Evolutionary conservation across 2,329 filamentous ascomycete genomes (phyloP), one percentile per base, ranked within the genome.

Genomic region (Colletotrichum caudatum): DNA sequence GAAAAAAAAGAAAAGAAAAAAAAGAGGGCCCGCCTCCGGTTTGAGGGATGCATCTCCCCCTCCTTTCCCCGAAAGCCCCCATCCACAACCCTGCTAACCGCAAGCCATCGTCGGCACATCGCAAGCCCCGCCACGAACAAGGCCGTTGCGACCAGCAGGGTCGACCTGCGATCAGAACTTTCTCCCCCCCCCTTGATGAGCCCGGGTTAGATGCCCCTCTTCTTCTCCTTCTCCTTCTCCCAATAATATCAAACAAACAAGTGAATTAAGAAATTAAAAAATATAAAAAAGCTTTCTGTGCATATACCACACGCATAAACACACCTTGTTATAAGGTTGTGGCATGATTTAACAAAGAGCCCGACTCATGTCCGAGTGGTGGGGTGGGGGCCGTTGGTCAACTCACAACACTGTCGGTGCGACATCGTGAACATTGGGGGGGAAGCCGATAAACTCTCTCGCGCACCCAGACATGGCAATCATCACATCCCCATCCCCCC

Each of bases 31-130:
- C 29, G 33, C n/a, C 54, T 16, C 54, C 35, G 20, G 54, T 33
- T 39, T 39, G n/a, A n/a, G 11, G 54, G 9, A 39, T 39, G 20
- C 54, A 39, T 23, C n/a, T 29, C 29, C 29, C 29, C 29, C 29
- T 29, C 29, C n/a, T n/a, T n/a, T n/a, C 29, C 29, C 26, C 26
- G 26, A 29, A 29, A 29, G 26, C 26, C 26, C 29, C 29, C 29
- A 29, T 4, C 29, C 29, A 29, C 29, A 4, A 29, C 29, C 29
- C 29, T 29, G 1, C 53, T 53, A 11, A 26, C 58, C 46, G 46
- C 59, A 62, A 51, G 46, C 11, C 46, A 9, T 62, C 35, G 16
- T 39, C 60, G 46, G 46, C n/a, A 62, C 46, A 62, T 62, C 8
- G 33, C 59, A 62, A 39, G 33, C 20, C 41, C 41, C n/a, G 39